Conservation (phyloP, 1,284 basidiomycete species). For the Marasmius fiardii region DNA sequence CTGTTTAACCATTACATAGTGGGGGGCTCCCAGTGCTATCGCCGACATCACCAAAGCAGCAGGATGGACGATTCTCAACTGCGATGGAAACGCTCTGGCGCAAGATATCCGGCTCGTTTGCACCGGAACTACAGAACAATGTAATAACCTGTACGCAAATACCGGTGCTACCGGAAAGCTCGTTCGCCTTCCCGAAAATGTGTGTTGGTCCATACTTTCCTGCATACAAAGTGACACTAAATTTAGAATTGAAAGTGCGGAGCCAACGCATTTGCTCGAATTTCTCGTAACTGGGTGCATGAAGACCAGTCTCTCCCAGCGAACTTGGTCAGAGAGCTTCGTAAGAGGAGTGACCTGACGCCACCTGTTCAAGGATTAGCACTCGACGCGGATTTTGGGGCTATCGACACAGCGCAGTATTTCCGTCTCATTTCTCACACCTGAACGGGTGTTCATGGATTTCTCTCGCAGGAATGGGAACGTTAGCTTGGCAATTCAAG, state of each 20-base stretch:
- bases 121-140: slow-evolving; percentile 11
- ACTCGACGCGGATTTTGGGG: slow-evolving; percentile 31
- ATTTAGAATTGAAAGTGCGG: slow-evolving; percentile 9
- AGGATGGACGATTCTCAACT: slow-evolving; percentile 17
- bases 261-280: slow-evolving; percentile 15
- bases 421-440: neutral
- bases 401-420: slow-evolving; percentile 23
- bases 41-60: slow-evolving; percentile 17
- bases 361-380: slow-evolving; percentile 29
- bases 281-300: slow-evolving; percentile 11
- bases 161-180: slow-evolving; percentile 18
- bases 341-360: slow-evolving; percentile 13
- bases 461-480: slow-evolving; percentile 20
- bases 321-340: slow-evolving; percentile 2
- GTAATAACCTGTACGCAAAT: slow-evolving; percentile 14
- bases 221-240: neutral
- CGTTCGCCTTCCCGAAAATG: slow-evolving; percentile 17
- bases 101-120: slow-evolving; percentile 18
- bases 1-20: slow-evolving; percentile 8
- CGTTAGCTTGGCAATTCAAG: slow-evolving; percentile 25
- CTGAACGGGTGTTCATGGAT: neutral
- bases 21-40: slow-evolving; percentile 16
- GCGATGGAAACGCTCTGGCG: slow-evolving; percentile 11
- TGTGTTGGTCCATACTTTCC: neutral
- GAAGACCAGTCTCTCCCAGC: slow-evolving; percentile 16